A percentile compares a stretch with the other conserved stretches of the same genome.
phyloP scores from a whole-genome alignment of 345 rosid genomes.

The Microthlaspi erraticum region DNA sequence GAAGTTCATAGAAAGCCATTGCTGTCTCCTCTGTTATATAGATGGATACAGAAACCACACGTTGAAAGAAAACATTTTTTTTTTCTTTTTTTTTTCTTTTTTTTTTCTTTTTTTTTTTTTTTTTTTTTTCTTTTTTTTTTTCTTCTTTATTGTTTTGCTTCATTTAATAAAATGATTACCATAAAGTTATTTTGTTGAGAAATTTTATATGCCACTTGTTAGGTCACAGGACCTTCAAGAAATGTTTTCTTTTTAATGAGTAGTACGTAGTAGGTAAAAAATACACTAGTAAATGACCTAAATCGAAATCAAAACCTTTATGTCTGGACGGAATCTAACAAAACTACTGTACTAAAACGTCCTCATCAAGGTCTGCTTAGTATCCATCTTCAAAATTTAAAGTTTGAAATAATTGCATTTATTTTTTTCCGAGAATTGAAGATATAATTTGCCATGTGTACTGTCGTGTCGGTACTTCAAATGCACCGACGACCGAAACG shows the following conservation, averaged over 20 bases:
- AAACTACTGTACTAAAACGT: constrained; percentile 3
- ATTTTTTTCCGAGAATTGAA: not conserved
- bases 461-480: constrained; percentile 34
- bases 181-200: constrained; percentile 20
- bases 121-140: not conserved
- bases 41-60: constrained; percentile 43
- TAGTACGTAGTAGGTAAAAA: not conserved
- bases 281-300: constrained; percentile 7
- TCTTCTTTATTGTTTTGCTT: not conserved
- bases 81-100: not conserved
- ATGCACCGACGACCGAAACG: constrained; percentile 27
- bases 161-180: constrained; percentile 17
- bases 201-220: constrained; percentile 14
- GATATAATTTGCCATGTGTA: constrained; percentile 23
- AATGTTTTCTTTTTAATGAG: too few species aligned
- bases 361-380: not conserved
- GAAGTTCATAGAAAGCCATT: constrained; percentile 37
- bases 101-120: not conserved
- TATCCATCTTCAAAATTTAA: constrained; percentile 4
- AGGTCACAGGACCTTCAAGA: constrained; percentile 37
- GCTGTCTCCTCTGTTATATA: constrained; percentile 36
- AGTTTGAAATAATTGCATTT: constrained; percentile 8
- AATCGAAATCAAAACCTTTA: not conserved
- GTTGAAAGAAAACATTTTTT: constrained; percentile 17
- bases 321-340: constrained; percentile 31